Percentiles rank a stretch among this genome's conserved stretches.
Evolutionary conservation across 768 basidiomycete genomes (phyloP).

Genomic region (Suillus clintonianus): DNA sequence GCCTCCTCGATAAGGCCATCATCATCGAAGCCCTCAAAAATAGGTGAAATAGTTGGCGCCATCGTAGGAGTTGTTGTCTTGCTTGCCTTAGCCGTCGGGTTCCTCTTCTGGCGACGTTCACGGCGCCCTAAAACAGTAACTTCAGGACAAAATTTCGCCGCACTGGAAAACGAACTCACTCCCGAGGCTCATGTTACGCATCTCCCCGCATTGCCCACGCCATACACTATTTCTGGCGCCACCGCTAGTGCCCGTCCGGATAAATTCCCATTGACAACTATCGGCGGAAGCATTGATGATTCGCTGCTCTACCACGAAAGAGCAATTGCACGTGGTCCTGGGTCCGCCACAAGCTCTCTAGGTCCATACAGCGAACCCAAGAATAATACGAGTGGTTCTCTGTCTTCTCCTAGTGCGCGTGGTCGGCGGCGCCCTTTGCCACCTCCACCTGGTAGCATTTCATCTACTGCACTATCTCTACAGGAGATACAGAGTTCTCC

Average conservation of each 20-base stretch:
- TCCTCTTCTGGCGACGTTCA: conserved; percentile 5
- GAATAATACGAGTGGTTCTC: not conserved
- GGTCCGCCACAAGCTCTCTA: not conserved
- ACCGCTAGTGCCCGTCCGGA: not conserved
- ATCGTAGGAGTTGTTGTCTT: conserved; percentile 14
- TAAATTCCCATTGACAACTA: conserved; percentile 4
- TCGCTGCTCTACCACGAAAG: not conserved
- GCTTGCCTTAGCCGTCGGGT: conserved; percentile 5
- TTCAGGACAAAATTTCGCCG: not conserved
- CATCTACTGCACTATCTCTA: not conserved
- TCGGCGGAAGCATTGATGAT: not conserved
- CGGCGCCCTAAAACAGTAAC: not conserved
- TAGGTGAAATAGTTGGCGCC: conserved; percentile 18
- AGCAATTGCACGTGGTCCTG: conserved; percentile 1
- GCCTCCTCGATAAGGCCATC: not conserved
- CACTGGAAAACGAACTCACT: not conserved
- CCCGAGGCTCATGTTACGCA: not conserved
- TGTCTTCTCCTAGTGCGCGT: not conserved
- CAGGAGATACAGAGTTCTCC: not conserved
- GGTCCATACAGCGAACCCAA: not conserved
- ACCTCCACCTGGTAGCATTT: not conserved
- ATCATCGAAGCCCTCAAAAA: conserved; percentile 6
- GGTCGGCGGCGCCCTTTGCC: not conserved
- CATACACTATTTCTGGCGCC: not conserved
- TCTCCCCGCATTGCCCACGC: conserved; percentile 1